Evolutionary conservation across 768 basidiomycete species (phyloP).

Genomic region (Lactarius hengduanensis): DNA sequence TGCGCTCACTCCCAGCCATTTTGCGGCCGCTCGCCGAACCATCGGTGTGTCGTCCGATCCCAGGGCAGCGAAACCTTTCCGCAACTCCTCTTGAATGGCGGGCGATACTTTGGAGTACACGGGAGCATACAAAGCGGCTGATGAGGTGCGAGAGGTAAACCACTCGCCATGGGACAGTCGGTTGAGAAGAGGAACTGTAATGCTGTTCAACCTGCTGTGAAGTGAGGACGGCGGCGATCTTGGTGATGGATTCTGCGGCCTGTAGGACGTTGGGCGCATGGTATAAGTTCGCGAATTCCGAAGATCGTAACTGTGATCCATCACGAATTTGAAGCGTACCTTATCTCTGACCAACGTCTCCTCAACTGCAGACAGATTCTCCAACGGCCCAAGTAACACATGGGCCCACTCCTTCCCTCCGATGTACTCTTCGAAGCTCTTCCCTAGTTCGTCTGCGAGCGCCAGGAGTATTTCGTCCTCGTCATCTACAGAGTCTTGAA

Average conservation of each 20-base stretch:
- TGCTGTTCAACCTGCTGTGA: slow-evolving; percentile 80
- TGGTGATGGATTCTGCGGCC: slow-evolving; percentile 96
- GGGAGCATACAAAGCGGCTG: slow-evolving; percentile 88
- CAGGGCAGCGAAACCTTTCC: slow-evolving; percentile 78
- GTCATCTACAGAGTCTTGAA: slow-evolving; percentile 98
- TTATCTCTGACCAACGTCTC: slow-evolving; percentile 98
- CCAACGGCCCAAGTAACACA: slow-evolving; percentile 84
- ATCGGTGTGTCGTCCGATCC: slow-evolving; percentile 97
- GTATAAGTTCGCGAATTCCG: slow-evolving; percentile 12
- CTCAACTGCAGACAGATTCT: slow-evolving; percentile 94
- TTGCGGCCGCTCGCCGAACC: slow-evolving; percentile 95
- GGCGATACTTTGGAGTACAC: slow-evolving; percentile 81
- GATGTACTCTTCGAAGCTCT: slow-evolving; percentile 90
- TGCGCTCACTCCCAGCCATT: slow-evolving; percentile 86
- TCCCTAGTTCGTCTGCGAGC: slow-evolving; percentile 91
- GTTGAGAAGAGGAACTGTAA: slow-evolving; percentile 88
- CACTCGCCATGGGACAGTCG: slow-evolving; percentile 92
- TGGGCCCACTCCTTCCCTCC: slow-evolving; percentile 89
- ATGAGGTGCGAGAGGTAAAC: slow-evolving; percentile 97
- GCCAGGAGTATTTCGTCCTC: slow-evolving; percentile 98
- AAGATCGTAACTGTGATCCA: neutral
- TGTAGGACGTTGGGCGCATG: slow-evolving; percentile 36
- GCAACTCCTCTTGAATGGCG: slow-evolving; percentile 78
- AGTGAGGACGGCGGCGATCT: slow-evolving; percentile 76
- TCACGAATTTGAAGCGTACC: slow-evolving; percentile 46